Base-by-base conservation (phyloP, 2,329 filamentous ascomycete genomes). In the Orbilia javanica region DNA sequence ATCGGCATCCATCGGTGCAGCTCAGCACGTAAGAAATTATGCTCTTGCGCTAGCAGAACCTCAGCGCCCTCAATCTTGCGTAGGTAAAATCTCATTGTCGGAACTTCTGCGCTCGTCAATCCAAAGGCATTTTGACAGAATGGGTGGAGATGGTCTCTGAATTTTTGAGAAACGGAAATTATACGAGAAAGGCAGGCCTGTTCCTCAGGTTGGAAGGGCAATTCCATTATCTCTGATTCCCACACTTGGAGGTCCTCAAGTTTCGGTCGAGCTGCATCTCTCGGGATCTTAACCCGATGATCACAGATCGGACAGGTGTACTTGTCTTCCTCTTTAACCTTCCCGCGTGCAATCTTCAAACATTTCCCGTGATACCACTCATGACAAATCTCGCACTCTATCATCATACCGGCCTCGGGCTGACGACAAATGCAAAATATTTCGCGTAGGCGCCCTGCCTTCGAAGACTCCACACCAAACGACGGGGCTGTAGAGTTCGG, bases 301-400 rank as follows among this genome's bases (percentile, higher is more conserved):
- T 99, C 96, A 83, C 96, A 99, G 79, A 99, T 97, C 0, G 96
- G 96, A 82, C 96, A 99, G 0, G 95, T 98, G 83, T 97, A 99
- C 84, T 97, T 97, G 83, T 98, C 96, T 79, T 97, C 95, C 83
- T 98, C 96, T 85, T 98, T 98, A 82, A 99, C 93, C 83, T 98
- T 99, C 65, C 96, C 96, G 62, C 96, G 90, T 1, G 96, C 96
- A 82, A 99, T 97, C 86, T 99, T 99, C 42, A 99, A 87, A 82
- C 96, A 99, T 84, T 97, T 98, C 77, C 96, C 95, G 82, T 99
- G 96, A 83, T 99, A 99, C 96, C 96, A 99, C 86, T 99, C 96
- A 82, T 97, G 95, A 84, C 96, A 99, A 44, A 97, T 87, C 83
- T 98, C 96, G 83, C 96, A 99, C 85, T 99, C 96, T 82, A 99